Evolutionary conservation across 108 stramenopile species (phyloP), one percentile per base, ranked within the genome.

Genomic region (Epithemia pelagica): DNA sequence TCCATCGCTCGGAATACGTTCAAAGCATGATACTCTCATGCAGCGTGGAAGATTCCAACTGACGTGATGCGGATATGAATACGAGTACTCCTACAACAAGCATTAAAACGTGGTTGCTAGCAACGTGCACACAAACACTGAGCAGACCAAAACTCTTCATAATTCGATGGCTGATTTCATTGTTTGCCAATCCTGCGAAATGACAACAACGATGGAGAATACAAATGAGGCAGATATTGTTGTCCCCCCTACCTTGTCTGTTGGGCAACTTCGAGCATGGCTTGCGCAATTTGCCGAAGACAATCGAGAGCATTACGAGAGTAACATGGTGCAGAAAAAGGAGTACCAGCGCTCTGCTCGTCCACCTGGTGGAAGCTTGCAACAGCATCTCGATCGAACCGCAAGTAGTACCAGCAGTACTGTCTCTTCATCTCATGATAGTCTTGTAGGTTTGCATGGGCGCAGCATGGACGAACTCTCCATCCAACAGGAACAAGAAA

Each of bases 201-300:
- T n/a, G n/a, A n/a, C n/a, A n/a, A n/a, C 37, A 46, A 46, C 37
- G 10, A 46, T 46, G 37, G 37, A 46, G 37, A 15, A 46, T 5
- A 15, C 37, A 46, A 46, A 46, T 46, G 37, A 15, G 15, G 37
- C 37, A 15, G 15, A 46, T 46, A 46, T 46, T 15, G 37, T 46
- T 5, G 37, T 46, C 15, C 37, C 37, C 15, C 37, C 7, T 7
- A 7, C 7, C 7, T 18, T 58, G 56, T 58, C 56, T 7, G 56
- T 58, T 27, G 56, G 56, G 25, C 15, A 58, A 26, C 56, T 58
- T 58, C 56, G 56, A 58, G 26, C 5, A 7, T 61, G 61, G 61
- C 30, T 61, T 3, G 28, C 7, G 3, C 29, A 32, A 10, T 61
- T 61, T 61, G 61, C 24, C 21, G 61, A 61, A 29, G n/a, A 27